Percentiles rank a stretch among this genome's conserved stretches.
These are phyloP conservation scores for Triangularia setosa DNA, from an alignment of 2,329 filamentous ascomycete genomes.

Conservation along the genomic window DNA sequence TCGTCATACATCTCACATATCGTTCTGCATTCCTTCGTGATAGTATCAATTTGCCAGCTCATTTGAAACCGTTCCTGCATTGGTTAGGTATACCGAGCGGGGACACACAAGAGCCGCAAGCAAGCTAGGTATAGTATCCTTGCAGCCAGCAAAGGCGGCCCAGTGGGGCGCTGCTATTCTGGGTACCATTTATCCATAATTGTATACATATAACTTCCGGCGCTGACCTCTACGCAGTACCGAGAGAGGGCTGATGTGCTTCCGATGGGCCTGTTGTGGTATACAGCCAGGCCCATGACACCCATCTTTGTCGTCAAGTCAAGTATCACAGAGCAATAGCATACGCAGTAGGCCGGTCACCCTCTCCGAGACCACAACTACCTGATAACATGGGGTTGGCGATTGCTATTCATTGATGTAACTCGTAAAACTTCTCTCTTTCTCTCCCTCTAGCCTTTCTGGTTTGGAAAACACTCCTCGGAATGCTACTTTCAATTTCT, in stretches of 20 bases:
- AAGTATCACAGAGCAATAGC: neutral
- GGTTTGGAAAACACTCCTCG: neutral
- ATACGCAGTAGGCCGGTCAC: neutral
- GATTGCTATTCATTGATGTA: slow-evolving; percentile 2
- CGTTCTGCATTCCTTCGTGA: too few species aligned
- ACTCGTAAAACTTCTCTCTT: neutral
- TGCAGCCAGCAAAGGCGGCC: slow-evolving; percentile 1
- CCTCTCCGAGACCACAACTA: neutral
- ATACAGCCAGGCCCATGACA: too few species aligned
- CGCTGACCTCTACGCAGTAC: neutral
- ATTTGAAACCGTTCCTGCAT: neutral
- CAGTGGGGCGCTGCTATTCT: slow-evolving; percentile 6
- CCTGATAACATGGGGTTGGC: neutral
- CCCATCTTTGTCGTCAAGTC: neutral
- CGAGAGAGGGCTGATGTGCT: neutral
- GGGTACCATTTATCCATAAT: neutral
- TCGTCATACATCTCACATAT: neutral
- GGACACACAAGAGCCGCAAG: slow-evolving; percentile 5
- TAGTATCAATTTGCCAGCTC: too few species aligned
- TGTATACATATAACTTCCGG: slow-evolving; percentile 1
- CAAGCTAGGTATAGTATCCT: neutral
- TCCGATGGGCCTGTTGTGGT: neutral
- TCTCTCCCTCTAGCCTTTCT: neutral
- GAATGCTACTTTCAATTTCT: neutral
- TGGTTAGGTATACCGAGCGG: neutral